phyloP scores from a whole-genome alignment of 129 eudicot genomes.

The Artemisia annua region DNA sequence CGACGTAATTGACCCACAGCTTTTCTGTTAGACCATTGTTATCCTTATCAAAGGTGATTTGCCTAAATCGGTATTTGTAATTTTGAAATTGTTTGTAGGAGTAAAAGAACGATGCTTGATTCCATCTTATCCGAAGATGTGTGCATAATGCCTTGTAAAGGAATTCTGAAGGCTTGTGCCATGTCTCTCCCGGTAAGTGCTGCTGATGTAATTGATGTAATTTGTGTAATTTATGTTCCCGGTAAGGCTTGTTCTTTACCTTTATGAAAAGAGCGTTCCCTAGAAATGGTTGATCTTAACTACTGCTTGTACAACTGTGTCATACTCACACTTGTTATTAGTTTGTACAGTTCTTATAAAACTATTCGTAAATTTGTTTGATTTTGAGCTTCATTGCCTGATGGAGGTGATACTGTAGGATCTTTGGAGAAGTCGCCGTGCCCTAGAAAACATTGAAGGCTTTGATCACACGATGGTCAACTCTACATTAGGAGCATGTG shows the following conservation, averaged over 20 bases:
- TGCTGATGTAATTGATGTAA: too few relatives aligned
- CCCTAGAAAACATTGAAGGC: slow-evolving; percentile 70
- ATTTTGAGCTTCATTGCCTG: slow-evolving; percentile 10
- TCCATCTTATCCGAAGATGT: slow-evolving; percentile 63
- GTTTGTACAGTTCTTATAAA: not conserved
- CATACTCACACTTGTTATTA: too few relatives aligned
- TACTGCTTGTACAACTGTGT: not conserved
- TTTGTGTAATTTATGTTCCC: too few relatives aligned
- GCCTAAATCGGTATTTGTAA: slow-evolving; percentile 4
- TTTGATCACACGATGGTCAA: slow-evolving; percentile 77
- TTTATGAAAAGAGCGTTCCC: too few relatives aligned
- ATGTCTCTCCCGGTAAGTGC: slow-evolving; percentile 87
- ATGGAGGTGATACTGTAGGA: slow-evolving; percentile 47
- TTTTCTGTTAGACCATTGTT: too few relatives aligned
- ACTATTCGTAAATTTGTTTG: not conserved
- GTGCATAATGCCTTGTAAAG: slow-evolving; percentile 83
- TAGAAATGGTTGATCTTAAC: too few relatives aligned
- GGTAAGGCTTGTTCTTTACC: too few relatives aligned
- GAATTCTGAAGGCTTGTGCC: slow-evolving; percentile 75
- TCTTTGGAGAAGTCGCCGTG: slow-evolving; percentile 83
- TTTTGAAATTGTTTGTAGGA: slow-evolving; percentile 45
- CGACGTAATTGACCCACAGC: too few relatives aligned
- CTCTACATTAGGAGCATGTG: slow-evolving; percentile 77
- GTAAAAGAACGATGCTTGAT: slow-evolving; percentile 69
- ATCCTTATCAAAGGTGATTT: not conserved